These are phyloP conservation scores for Candida boleticola DNA, from an alignment of 805 yeast genomes.

Conservation along the genomic window DNA sequence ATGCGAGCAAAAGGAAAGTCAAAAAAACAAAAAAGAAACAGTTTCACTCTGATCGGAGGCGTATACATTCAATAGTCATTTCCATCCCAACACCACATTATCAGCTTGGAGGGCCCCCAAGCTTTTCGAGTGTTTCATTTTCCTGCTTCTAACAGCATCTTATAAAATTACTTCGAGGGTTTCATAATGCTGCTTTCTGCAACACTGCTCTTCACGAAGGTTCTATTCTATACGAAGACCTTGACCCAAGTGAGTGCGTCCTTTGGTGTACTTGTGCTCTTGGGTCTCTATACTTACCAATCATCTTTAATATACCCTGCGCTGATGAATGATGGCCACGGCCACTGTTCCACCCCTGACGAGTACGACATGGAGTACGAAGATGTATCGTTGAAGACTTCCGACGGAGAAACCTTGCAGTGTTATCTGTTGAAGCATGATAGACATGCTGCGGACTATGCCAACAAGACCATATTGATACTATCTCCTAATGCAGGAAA, in stretches of 20 bases:
- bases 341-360: slow-evolving; percentile 75
- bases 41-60: no score
- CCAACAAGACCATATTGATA: slow-evolving; percentile 69
- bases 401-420: slow-evolving; percentile 68
- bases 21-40: no score
- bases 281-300: slow-evolving; percentile 63
- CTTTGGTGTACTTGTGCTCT: slow-evolving; percentile 42
- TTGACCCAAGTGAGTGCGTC: slow-evolving; percentile 43
- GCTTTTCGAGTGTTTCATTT: no score
- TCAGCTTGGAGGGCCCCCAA: no score
- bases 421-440: slow-evolving; percentile 61
- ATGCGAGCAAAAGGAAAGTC: no score
- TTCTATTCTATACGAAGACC: not conserved
- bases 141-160: no score
- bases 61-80: no score
- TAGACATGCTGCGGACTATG: slow-evolving; percentile 30
- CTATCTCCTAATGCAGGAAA: slow-evolving; percentile 95
- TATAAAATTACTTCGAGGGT: no score
- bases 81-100: no score
- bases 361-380: slow-evolving; percentile 63
- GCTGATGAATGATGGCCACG: slow-evolving; percentile 69
- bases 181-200: no score
- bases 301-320: slow-evolving; percentile 79
- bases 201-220: no score
- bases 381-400: slow-evolving; percentile 56